A percentile compares a stretch with the other conserved stretches of the same genome.
Evolutionary conservation across 441 rosid species (phyloP).

Genomic region (Rhodomyrtus psidioides): DNA sequence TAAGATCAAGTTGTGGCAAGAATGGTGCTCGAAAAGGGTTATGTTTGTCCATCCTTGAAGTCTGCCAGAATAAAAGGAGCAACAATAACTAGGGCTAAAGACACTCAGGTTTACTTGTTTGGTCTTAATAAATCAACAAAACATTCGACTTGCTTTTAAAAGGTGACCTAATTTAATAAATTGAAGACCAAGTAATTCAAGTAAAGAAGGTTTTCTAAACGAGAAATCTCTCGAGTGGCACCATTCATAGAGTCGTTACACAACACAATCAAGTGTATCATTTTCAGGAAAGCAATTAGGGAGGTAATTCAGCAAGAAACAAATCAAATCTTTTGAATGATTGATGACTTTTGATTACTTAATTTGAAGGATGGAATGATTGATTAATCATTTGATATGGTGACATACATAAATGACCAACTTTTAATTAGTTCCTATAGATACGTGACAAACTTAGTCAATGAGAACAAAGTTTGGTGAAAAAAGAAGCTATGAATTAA

Average conservation of each 20-base stretch:
- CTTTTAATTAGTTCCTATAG: too few species aligned
- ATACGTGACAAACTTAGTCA: not conserved
- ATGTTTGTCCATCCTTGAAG: not conserved
- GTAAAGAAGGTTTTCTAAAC: not conserved
- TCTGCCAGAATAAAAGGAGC: not conserved
- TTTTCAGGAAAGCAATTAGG: not conserved
- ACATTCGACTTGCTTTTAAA: not conserved
- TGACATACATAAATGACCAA: not conserved
- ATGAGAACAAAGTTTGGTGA: not conserved
- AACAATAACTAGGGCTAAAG: not conserved
- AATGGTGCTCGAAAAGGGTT: not conserved
- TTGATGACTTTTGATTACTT: not conserved
- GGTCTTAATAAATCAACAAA: not conserved
- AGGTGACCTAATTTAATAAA: not conserved
- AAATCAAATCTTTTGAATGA: not conserved
- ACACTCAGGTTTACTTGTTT: not conserved
- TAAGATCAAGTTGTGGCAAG: not conserved
- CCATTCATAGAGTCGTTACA: not conserved
- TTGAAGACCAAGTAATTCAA: not conserved
- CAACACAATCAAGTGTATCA: not conserved
- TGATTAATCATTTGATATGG: not conserved
- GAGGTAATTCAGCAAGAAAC: not conserved
- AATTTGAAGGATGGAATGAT: not conserved
- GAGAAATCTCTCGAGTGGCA: not conserved
- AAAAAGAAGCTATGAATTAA: not conserved